Evolutionary conservation across 495 filamentous ascomycete species (phyloP).

Genomic region (Tuber calosporum): DNA sequence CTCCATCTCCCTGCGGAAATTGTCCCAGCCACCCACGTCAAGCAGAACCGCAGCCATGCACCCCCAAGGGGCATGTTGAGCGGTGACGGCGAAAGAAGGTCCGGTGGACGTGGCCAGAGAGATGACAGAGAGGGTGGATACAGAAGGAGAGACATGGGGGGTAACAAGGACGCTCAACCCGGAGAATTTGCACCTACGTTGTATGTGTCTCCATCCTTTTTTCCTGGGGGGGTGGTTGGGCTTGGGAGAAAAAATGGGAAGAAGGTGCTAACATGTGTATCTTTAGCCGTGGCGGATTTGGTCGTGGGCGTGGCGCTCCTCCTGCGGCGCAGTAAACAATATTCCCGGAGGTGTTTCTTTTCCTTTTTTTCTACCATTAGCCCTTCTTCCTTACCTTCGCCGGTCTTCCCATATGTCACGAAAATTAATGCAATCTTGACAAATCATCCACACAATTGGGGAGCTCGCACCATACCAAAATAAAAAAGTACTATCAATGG

Average conservation of each 20-base stretch:
- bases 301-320: constrained; percentile 77
- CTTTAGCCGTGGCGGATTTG: constrained; percentile 76
- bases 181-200: constrained; percentile 93
- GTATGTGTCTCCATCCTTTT: constrained; percentile 46
- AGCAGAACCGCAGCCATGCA: constrained; percentile 97
- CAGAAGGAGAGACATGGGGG: constrained; percentile 89
- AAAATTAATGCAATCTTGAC: constrained; percentile 26
- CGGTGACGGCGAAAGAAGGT: constrained; percentile 64
- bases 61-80: constrained; percentile 98
- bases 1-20: constrained; percentile 99
- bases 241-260: background rate
- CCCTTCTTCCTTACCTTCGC: constrained; percentile 40
- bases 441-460: background rate
- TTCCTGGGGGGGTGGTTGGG: background rate
- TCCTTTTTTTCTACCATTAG: constrained; percentile 31
- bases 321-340: constrained; percentile 49
- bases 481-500: background rate
- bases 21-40: constrained; percentile 98
- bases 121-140: constrained; percentile 90
- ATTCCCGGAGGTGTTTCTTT: constrained; percentile 26
- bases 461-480: background rate
- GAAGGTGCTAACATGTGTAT: constrained; percentile 38
- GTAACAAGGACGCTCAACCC: constrained; percentile 53
- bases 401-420: constrained; percentile 44
- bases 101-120: constrained; percentile 59